Conservation (phyloP, 1,139 yeast genomes). For the Candida glucosophila region DNA sequence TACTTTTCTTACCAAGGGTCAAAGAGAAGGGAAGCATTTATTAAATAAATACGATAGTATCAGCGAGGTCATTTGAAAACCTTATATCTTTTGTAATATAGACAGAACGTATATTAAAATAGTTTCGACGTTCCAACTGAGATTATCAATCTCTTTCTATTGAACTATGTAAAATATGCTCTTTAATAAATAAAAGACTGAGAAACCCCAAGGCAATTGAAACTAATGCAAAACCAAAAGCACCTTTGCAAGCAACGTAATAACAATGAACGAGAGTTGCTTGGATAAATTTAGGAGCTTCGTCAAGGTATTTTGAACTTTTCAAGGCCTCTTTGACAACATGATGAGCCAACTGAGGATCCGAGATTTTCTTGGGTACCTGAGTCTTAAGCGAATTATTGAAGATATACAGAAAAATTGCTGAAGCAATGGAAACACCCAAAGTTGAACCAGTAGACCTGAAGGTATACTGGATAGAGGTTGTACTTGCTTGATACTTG, state of each 20-base stretch:
- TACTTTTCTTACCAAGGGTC: no score
- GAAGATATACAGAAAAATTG: slow-evolving; percentile 41
- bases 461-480: slow-evolving; percentile 69
- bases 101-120: slow-evolving; percentile 4
- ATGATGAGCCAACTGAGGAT: slow-evolving; percentile 23
- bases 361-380: slow-evolving; percentile 18
- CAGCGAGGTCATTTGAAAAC: no score
- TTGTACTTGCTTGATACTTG: slow-evolving; percentile 61
- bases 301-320: slow-evolving; percentile 45
- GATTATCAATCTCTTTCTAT: slow-evolving; percentile 30
- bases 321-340: slow-evolving; percentile 46
- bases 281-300: slow-evolving; percentile 41
- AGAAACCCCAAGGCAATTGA: slow-evolving; percentile 30
- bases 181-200: slow-evolving; percentile 32
- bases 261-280: slow-evolving; percentile 41
- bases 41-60: not conserved
- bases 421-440: slow-evolving; percentile 62
- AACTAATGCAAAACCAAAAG: slow-evolving; percentile 39
- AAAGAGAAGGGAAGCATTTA: not conserved
- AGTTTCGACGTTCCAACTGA: slow-evolving; percentile 7
- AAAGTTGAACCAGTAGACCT: slow-evolving; percentile 67
- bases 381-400: slow-evolving; percentile 10
- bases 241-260: slow-evolving; percentile 40
- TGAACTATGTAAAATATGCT: slow-evolving; percentile 32
- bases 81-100: slow-evolving; percentile 16